These are phyloP conservation scores for Drechslerella coelobrocha DNA, from an alignment of 2,329 filamentous ascomycete species.

Conservation along the genomic window DNA sequence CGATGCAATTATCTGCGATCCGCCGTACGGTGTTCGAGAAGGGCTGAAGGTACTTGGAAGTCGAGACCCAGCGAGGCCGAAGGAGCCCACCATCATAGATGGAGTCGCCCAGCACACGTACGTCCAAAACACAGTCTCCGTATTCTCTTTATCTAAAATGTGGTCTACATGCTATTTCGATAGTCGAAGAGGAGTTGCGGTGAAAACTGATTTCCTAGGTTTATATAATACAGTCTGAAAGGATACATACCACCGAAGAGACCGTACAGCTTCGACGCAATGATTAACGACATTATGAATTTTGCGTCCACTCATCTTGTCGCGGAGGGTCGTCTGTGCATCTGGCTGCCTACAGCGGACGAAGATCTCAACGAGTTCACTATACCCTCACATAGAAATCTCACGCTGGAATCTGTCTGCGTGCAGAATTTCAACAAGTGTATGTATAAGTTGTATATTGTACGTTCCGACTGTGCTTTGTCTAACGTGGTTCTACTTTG, in stretches of 20 bases:
- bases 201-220: too few relatives aligned
- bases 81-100: conserved; percentile 69
- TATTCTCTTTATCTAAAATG: conserved; percentile 4
- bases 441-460: conserved; percentile 57
- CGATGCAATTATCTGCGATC: conserved; percentile 93
- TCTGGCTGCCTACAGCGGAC: conserved; percentile 97
- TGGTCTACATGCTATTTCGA: not conserved
- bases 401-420: conserved; percentile 77
- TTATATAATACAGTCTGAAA: conserved; percentile 55
- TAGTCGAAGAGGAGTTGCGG: too few relatives aligned
- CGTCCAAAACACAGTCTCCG: conserved; percentile 57
- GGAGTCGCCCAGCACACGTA: conserved; percentile 74
- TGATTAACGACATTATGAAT: conserved; percentile 86
- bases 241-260: conserved; percentile 85
- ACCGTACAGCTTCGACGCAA: conserved; percentile 87
- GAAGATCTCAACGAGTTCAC: conserved; percentile 77
- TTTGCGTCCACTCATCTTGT: conserved; percentile 81
- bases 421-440: conserved; percentile 90
- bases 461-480: conserved; percentile 7
- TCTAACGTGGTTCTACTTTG: not conserved
- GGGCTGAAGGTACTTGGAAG: conserved; percentile 85
- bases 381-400: conserved; percentile 75
- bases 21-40: conserved; percentile 93
- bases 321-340: conserved; percentile 78
- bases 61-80: conserved; percentile 69